phyloP scores from a whole-genome alignment of 352 stramenopile genomes.

The Phytophthora hybrid region DNA sequence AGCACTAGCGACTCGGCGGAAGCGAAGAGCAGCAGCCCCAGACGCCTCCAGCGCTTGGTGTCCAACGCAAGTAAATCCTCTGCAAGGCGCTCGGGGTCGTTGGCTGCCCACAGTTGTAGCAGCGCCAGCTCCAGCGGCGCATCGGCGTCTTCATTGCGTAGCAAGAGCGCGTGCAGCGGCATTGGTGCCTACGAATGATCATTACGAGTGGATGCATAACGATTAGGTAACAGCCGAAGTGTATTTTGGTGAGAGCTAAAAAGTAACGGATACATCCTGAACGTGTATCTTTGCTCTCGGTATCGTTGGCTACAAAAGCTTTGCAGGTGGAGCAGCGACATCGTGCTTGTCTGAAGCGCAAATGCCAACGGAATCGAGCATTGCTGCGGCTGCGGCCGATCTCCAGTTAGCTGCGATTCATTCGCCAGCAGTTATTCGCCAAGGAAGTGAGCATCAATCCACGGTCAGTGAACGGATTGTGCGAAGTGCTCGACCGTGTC shows the following conservation, averaged over 20 bases:
- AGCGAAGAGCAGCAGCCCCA: constrained; percentile 40
- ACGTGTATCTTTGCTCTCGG: too few species aligned
- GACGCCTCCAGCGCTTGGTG: constrained; percentile 34
- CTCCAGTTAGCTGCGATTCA: too few species aligned
- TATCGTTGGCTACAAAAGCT: too few species aligned
- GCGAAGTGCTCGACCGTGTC: too few species aligned
- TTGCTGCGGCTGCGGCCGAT: too few species aligned
- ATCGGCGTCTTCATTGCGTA: constrained; percentile 14
- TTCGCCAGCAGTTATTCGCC: too few species aligned
- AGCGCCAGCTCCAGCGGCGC: constrained; percentile 33
- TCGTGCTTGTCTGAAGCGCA: too few species aligned
- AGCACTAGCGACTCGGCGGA: constrained; percentile 24
- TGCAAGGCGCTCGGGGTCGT: constrained; percentile 18
- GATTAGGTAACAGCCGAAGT: constrained; percentile 33
- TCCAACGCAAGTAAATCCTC: constrained; percentile 26
- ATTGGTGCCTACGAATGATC: constrained; percentile 3
- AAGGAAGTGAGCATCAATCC: too few species aligned
- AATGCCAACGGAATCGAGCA: too few species aligned
- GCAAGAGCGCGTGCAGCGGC: constrained; percentile 26
- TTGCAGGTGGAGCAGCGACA: too few species aligned
- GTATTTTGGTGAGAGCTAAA: constrained; percentile 27
- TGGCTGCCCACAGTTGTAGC: constrained; percentile 32
- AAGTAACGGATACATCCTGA: constrained; percentile 13
- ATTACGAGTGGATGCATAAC: constrained; percentile 30
- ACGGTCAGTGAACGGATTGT: too few species aligned